These are phyloP conservation scores for Saccharomyces paradoxus DNA, from an alignment of 805 yeast species.

Conservation along the genomic window DNA sequence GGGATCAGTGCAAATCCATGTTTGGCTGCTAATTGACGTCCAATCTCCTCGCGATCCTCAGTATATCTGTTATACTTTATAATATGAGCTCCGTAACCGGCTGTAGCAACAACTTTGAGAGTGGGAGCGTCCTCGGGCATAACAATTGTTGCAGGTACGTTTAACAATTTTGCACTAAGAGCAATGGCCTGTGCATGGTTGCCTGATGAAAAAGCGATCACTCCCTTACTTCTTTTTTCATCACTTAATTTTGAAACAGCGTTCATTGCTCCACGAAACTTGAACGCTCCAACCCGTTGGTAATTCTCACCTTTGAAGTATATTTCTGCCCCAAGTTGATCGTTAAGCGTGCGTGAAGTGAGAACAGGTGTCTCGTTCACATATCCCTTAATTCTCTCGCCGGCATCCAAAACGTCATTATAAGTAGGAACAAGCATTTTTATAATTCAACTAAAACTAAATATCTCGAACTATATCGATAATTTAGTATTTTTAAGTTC, in stretches of 20 bases:
- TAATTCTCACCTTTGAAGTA: slow-evolving; percentile 1
- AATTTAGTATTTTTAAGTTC: too few species aligned
- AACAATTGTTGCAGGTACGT: slow-evolving; percentile 41
- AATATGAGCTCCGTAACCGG: slow-evolving; percentile 43
- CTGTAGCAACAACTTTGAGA: slow-evolving; percentile 39
- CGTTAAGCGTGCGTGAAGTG: neutral
- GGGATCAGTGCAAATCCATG: slow-evolving; percentile 39
- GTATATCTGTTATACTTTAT: slow-evolving; percentile 34
- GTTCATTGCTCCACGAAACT: slow-evolving; percentile 44
- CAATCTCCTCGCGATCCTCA: slow-evolving; percentile 41
- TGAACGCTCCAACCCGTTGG: slow-evolving; percentile 29
- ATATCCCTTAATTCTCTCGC: neutral
- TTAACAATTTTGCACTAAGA: slow-evolving; percentile 37
- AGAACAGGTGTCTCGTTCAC: neutral
- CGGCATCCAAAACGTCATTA: neutral
- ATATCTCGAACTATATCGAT: too few species aligned
- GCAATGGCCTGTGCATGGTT: slow-evolving; percentile 50
- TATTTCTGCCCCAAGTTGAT: neutral
- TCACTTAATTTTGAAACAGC: slow-evolving; percentile 39
- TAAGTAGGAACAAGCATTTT: neutral
- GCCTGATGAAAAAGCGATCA: slow-evolving; percentile 46
- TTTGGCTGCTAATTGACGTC: slow-evolving; percentile 30
- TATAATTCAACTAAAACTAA: too few species aligned
- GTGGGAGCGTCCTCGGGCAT: slow-evolving; percentile 49
- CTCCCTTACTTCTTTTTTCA: slow-evolving; percentile 36